Base-by-base conservation (phyloP, 108 stramenopile genomes). In the Pseudonitzschia multiseries region DNA sequence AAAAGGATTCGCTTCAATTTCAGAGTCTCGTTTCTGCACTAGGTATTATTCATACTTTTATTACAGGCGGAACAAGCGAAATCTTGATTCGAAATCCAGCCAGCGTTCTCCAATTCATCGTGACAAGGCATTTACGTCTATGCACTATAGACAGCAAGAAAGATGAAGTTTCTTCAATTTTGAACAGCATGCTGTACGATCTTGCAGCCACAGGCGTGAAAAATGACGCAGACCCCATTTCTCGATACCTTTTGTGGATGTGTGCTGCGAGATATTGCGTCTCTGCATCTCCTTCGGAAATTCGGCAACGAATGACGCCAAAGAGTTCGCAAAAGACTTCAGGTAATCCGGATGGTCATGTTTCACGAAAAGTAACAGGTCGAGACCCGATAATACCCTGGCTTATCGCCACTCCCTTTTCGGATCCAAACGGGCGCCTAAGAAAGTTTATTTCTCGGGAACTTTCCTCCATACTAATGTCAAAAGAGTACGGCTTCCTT, bases 341-440 rank as follows among this genome's bases (percentile, higher is more conserved):
- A 33, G 40, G n/a, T 62, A 28, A 29, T 62, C 36, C 0, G 31
- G 61, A 33, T 62, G 61, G n/a, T 6, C n/a, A 62, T 36, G 8
- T 21, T 31, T 17, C 32, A 62, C 2, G 3, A 10, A 56, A 56
- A 26, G 5, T 36, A 1, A 8, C 53, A 54, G 24, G 24, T 21
- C 24, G 53, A 21, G 53, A n/a, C n/a, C 20, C 61, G 14, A 40
- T 33, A 4, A 40, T 76, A 9, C 21, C 68, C 15, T 80, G 79
- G 73, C 54, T 70, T 40, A 13, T 75, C 13, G 57, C 68, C 28
- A 52, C 54, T 12, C 54, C 74, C 8, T 75, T 82, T 68, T 40
- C 68, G 43, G 81, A 82, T 29, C 27, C 63, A 8, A 52, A 79
- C 57, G 41, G 33, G 2, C 1, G 4, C 32, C 15, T 82, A 21